Evolutionary conservation across 108 stramenopile genomes (phyloP).

Genomic region (Nannochloropsis granulata): DNA sequence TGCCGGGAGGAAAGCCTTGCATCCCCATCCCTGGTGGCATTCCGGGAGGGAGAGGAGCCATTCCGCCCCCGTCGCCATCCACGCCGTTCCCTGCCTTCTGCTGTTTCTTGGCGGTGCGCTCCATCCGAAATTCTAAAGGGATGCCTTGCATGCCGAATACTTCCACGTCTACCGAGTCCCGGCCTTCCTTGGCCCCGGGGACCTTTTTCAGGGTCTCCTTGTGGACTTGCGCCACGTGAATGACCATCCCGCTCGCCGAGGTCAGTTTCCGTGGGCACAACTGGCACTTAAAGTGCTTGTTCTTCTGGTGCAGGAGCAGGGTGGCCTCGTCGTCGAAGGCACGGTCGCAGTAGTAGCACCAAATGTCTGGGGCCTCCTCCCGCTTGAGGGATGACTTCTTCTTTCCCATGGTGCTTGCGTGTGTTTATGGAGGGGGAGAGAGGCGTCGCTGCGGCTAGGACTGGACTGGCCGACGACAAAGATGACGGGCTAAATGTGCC

Average conservation of each 20-base stretch:
- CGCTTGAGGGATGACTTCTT: conserved; percentile 10
- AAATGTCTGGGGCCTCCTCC: conserved; percentile 7
- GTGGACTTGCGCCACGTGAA: conserved; percentile 28
- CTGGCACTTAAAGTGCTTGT: conserved; percentile 33
- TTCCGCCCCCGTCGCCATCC: not conserved
- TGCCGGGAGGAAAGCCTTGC: not conserved
- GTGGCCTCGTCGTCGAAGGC: conserved; percentile 35
- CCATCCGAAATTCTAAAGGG: conserved; percentile 7
- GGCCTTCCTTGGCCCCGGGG: conserved; percentile 29
- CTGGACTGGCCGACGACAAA: too few relatives aligned
- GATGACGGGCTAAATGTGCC: too few relatives aligned
- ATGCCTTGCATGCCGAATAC: conserved; percentile 33
- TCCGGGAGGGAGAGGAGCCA: not conserved
- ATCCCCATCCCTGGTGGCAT: not conserved
- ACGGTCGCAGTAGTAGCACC: conserved; percentile 36
- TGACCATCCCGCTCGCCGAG: conserved; percentile 27
- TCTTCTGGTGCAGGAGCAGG: conserved; percentile 29
- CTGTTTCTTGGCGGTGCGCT: conserved; percentile 17
- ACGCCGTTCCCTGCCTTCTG: not conserved
- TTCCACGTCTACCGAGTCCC: conserved; percentile 27
- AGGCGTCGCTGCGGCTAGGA: too few relatives aligned
- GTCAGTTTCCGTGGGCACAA: conserved; percentile 32
- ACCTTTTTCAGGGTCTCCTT: conserved; percentile 27
- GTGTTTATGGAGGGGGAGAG: too few relatives aligned
- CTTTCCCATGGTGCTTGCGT: conserved; percentile 13